Conservation (phyloP, 208 protist species). For the Crithidia bombi region DNA sequence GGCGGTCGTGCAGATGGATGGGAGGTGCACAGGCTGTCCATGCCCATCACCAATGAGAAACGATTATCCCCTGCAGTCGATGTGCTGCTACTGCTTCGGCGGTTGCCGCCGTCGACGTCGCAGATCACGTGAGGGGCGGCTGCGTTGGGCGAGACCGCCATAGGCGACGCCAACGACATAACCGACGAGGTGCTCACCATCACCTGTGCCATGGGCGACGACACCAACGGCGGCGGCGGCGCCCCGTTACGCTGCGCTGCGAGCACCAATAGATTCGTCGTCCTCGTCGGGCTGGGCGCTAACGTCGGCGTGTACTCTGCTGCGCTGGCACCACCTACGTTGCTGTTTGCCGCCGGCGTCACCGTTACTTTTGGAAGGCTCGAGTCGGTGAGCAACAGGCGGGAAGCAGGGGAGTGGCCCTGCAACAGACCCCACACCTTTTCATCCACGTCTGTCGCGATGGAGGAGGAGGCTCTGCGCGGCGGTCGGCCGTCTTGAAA, state of each 20-base stretch:
- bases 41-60: constrained; percentile 16
- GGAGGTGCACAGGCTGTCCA: constrained; percentile 1
- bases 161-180: constrained; percentile 10
- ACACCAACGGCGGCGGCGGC: not conserved
- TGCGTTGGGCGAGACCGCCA: not conserved
- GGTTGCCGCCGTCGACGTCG: not conserved
- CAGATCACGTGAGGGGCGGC: not conserved
- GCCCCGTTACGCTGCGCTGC: not conserved
- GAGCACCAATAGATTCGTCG: not conserved
- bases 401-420: not conserved
- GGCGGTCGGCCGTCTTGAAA: not conserved
- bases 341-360: not conserved
- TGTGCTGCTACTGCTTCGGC: not conserved
- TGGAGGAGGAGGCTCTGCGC: not conserved
- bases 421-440: constrained; percentile 1
- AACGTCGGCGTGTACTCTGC: not conserved
- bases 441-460: constrained; percentile 2
- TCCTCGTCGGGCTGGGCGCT: not conserved
- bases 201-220: not conserved
- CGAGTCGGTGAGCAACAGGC: not conserved
- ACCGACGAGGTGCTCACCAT: constrained; percentile 4
- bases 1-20: not conserved
- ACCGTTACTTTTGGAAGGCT: not conserved
- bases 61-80: constrained; percentile 8
- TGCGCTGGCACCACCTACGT: not conserved